phyloP scores from a whole-genome alignment of 202 grass and related monocot species.

The Musa balbisiana region DNA sequence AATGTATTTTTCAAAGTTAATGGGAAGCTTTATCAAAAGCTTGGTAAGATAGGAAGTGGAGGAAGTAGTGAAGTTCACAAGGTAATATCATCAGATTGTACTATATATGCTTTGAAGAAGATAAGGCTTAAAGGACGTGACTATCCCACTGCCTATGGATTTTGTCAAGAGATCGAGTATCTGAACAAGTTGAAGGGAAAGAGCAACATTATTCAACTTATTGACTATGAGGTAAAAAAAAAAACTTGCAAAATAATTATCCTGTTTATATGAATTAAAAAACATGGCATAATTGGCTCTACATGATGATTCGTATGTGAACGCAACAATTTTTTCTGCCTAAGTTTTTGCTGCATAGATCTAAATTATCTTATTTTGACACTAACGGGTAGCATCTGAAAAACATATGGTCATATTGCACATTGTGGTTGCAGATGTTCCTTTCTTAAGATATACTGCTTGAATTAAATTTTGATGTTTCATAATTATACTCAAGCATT shows the following conservation, averaged over 20 bases:
- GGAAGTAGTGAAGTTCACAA: conserved; percentile 98
- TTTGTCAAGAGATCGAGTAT: conserved; percentile 94
- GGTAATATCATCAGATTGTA: conserved; percentile 76
- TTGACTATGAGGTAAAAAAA: conserved; percentile 87
- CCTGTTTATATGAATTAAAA: background rate
- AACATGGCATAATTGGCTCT: background rate
- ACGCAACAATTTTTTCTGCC: background rate
- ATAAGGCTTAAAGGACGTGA: conserved; percentile 90
- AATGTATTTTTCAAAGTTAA: conserved; percentile 87
- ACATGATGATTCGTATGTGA: background rate
- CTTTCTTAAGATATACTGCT: too few relatives aligned
- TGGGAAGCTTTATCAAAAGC: conserved; percentile 92
- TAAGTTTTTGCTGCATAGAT: too few relatives aligned
- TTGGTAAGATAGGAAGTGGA: conserved; percentile 92
- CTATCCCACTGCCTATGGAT: conserved; percentile 79
- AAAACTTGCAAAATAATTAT: background rate
- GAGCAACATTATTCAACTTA: conserved; percentile 83
- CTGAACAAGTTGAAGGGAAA: conserved; percentile 89
- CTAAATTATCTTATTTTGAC: too few relatives aligned
- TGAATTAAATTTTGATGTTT: too few relatives aligned
- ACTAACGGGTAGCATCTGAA: too few relatives aligned
- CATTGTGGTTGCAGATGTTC: too few relatives aligned
- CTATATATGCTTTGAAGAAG: conserved; percentile 89
- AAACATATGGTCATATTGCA: too few relatives aligned
- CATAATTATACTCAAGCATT: too few relatives aligned